Conservation (phyloP, 192 early-diverging fungal species). For the Mortierella alpina region DNA sequence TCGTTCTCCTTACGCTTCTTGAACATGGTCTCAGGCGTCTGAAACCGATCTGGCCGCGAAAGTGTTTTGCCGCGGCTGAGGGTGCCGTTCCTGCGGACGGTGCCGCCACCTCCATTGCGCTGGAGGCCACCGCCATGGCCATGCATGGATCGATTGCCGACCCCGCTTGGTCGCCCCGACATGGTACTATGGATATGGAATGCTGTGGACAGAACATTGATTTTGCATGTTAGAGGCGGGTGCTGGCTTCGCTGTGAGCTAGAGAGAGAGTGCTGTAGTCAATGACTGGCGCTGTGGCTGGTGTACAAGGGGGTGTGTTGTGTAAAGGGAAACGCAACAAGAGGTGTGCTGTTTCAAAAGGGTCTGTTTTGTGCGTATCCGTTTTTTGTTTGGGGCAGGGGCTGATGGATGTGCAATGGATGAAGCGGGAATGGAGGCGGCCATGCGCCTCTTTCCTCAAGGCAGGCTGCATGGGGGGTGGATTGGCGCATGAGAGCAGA, state of each 20-base stretch:
- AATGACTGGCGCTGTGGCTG: not conserved
- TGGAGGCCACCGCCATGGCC: constrained; percentile 5
- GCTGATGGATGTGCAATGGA: too few relatives aligned
- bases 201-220: not conserved
- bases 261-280: not conserved
- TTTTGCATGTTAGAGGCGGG: not conserved
- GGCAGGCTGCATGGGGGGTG: too few relatives aligned
- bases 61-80: constrained; percentile 80
- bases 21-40: constrained; percentile 75
- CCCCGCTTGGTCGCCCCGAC: constrained; percentile 30
- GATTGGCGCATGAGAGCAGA: not conserved
- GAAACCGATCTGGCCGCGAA: constrained; percentile 76
- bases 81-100: constrained; percentile 53
- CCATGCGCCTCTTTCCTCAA: too few relatives aligned
- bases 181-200: not conserved
- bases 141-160: constrained; percentile 16
- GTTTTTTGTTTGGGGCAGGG: not conserved
- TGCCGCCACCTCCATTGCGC: constrained; percentile 12
- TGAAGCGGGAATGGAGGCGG: not conserved
- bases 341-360: not conserved
- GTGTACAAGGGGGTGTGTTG: not conserved
- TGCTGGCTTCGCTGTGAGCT: not conserved
- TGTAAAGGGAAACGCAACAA: not conserved
- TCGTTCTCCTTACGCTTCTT: constrained; percentile 59
- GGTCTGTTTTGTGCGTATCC: not conserved